Evolutionary conservation across 306 rosid genomes (phyloP), one percentile per base, ranked within the genome.

Genomic region (Aeschynomene evenia): DNA sequence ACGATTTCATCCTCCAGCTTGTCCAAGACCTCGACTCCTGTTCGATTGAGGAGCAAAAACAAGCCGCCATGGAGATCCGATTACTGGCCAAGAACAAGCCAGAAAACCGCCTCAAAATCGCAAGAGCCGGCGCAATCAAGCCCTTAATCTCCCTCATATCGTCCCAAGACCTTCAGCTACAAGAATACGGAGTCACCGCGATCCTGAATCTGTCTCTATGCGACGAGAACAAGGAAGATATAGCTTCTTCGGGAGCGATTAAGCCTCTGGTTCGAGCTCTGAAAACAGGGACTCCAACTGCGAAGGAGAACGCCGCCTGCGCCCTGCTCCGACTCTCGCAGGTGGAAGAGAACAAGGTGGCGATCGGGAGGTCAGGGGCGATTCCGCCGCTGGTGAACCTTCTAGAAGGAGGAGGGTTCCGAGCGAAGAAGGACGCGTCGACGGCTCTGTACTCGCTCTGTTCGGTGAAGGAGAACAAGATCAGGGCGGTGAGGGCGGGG

Each of bases 11-110:
- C 22, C 68, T 7, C 0, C 92, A 86, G 20, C 84, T 91, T 0
- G 86, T 91, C 2, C 63, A 53, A 28, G 79, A 72, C 57, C 85
- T 91, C 6, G 80, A 83, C 1, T 85, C 96, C 65, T 79, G 81
- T 72, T 88, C 96, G 45, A 71, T 82, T 48, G 93, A 86, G 1
- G 84, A 86, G 12, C 97, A 83, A 67, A 91, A 91, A 67, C 97
- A 91, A 31, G 97, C 97, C 8, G 92, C 92, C 24, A 86, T 86
- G 96, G 92, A 91, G 82, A 85, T 91, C 84, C 79, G 97, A 34
- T 82, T 91, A 20, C 91, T 91, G 3, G 93, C 97, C 33, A 91
- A 91, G 73, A 86, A 88, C 82, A 88, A 86, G 40, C 79, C 86
- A 9, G 97, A 91, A 37, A 86, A 91, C 65, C 87, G 97, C 14